Evolutionary conservation across 2,329 filamentous ascomycete species (phyloP), one percentile per base, ranked within the genome.

Genomic region (Botrytis fragariae): DNA sequence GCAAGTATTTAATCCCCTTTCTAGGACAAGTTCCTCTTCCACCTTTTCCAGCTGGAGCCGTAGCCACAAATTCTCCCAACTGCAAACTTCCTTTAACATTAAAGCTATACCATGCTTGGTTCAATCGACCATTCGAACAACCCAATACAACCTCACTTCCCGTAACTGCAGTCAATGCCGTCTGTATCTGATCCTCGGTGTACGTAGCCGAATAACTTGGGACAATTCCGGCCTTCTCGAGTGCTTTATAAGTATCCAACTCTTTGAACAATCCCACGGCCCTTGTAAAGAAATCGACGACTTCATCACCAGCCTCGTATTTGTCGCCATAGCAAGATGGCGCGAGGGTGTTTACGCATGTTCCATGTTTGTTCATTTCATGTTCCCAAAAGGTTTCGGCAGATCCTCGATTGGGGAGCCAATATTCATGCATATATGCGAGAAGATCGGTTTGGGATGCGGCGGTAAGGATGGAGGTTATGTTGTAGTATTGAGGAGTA

Each of bases 301-400:
- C 89, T 78, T 93, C 91, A 74, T 91, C 85, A 16, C 87, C 88
- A 0, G 86, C 81, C 73, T 85, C 81, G 80, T 92, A 91, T 10
- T 29, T 60, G 77, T 84, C 80, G 12, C 83, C 82, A 82, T 93
- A 94, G 84, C 92, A 94, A 32, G 83, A 81, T 0, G 91, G 88
- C 57, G 89, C 84, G 18, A 94, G 85, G 0, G 92, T 94, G 77
- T 86, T 89, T 76, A 93, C 88, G 82, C 92, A 94, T 29, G 86
- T 87, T 70, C 92, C 92, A 80, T 94, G 92, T 81, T 93, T 94
- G 77, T 86, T 85, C 89, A 90, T 94, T 81, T 94, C 92, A 80
- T 93, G 91, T 79, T 91, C 84, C 71, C 70, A 67, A n/a, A 65
- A 51, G 18, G 37, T 51, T 39, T 71, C 87, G 76, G 91, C 88